Conservation (phyloP, 2,329 filamentous ascomycete species). For the Ramichloridium luteum region DNA sequence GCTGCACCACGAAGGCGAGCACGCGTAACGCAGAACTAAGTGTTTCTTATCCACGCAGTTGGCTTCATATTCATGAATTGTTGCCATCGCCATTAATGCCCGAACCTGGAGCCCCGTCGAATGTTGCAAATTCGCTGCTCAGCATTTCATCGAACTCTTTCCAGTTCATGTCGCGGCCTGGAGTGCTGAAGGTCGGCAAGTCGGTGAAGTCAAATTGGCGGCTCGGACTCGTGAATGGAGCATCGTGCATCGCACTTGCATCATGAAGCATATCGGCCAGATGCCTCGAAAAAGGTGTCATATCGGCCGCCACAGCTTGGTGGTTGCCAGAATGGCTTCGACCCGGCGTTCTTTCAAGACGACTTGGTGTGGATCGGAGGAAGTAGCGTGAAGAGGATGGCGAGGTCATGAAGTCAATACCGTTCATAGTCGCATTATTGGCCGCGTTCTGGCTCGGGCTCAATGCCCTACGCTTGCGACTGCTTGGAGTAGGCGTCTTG, state of each 20-base stretch:
- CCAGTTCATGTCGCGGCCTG: conserved; percentile 20
- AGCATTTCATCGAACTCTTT: conserved; percentile 19
- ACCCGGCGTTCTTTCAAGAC: conserved; percentile 22
- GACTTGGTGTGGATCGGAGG: conserved; percentile 28
- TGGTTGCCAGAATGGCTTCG: conserved; percentile 16
- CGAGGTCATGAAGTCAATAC: conserved; percentile 26
- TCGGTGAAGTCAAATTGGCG: conserved; percentile 22
- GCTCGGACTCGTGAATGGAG: conserved; percentile 19
- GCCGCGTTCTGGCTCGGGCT: conserved; percentile 20
- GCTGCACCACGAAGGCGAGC: too few relatives aligned
- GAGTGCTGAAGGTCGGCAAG: conserved; percentile 22
- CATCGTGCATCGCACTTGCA: conserved; percentile 13
- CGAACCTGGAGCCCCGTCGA: too few relatives aligned
- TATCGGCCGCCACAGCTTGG: conserved; percentile 14
- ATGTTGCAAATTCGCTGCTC: conserved; percentile 21
- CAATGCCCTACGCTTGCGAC: conserved; percentile 22
- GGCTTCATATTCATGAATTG: too few relatives aligned
- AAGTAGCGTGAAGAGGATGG: conserved; percentile 26
- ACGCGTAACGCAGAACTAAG: too few relatives aligned
- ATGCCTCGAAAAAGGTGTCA: conserved; percentile 50
- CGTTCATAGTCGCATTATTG: conserved; percentile 12
- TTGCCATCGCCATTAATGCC: too few relatives aligned
- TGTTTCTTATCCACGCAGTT: too few relatives aligned
- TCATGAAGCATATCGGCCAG: conserved; percentile 54
- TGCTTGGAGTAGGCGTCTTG: conserved; percentile 34